Base-by-base conservation (phyloP, 163 green algal genomes). In the Chlorella variabilis region DNA sequence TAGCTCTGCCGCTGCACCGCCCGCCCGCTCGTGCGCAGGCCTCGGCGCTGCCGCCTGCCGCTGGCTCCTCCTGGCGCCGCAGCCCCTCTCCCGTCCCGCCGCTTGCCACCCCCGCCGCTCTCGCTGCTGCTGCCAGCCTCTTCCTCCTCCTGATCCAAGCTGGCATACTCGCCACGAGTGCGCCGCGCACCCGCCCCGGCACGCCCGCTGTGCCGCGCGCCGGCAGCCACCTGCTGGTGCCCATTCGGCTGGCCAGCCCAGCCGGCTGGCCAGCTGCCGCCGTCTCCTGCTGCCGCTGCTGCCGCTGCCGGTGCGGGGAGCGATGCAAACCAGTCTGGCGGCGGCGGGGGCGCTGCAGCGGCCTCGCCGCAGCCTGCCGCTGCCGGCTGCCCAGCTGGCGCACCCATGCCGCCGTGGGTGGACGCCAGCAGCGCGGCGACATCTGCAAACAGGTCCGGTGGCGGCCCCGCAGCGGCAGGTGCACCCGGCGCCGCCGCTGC, bases 371-470 rank as follows among this genome's bases (percentile, higher is more conserved):
- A n/a, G n/a, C n/a, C n/a, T n/a, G n/a, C n/a, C n/a, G n/a, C n/a
- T n/a, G n/a, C n/a, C n/a, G n/a, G n/a, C n/a, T n/a, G n/a, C n/a
- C n/a, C n/a, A n/a, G 45, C 45, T 23, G 45, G 45, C 45, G 45
- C 45, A n/a, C 5, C 54, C 54, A 63, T 33, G 18, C 54, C 39
- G 34, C 69, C 49, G 21, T n/a, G 15, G 2, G 41, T 4, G 27
- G 39, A 39, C 45, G 42, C 21, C 68, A 75, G 68, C 42, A 42
- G 3, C 11, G 70, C 70, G 15, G 70, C 70, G 5, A 77, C 70
- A 65, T 77, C 48, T 3, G 70, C 70, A 77, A 77, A 77, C 39
- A 77, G 48, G 23, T 17, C 31, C 20, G 59, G 6, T 6, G 51
- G 39, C 45, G 48, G 48, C 31, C 29, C 31, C 17, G n/a, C 68